Evolutionary conservation across 2,329 filamentous ascomycete genomes (phyloP), one percentile per base, ranked within the genome.

Genomic region (Fusarium sulawesiense): DNA sequence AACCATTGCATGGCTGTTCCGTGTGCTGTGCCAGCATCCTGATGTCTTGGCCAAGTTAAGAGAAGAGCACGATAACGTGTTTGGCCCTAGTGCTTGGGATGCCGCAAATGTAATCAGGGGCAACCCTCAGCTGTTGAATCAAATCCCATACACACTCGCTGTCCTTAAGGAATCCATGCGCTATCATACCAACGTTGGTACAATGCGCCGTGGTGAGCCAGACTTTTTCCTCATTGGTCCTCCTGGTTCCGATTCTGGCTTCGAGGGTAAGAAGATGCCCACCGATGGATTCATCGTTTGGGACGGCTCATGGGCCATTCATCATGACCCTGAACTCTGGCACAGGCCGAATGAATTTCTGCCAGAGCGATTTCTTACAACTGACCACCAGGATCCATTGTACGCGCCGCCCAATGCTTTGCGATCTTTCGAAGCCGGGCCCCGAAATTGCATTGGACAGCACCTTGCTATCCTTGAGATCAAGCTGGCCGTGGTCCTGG

Each of bases 361-460:
- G 4, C 68, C 68, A 3, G 68, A 69, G 23, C 59, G 70, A 7
- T 70, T 68, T 67, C 66, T 74, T 10, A 72, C 69, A 18, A 67
- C 57, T 5, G 63, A 74, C 13, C 51, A 64, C 7, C 46, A 59
- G 13, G 56, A 72, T 14, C 64, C 68, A 14, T 55, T 70, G 4
- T 72, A 46, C 4, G 57, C 61, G 4, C 61, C 64, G 14, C 46
- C 61, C 4, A 81, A 83, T 57, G 85, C 86, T 0, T 89, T 82
- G 81, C 78, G 84, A 9, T 81, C 85, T 0, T 90, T 89, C 72
- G 83, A 83, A 46, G 79, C 83, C 21, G 87, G 87, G 0, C 83
- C 83, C 6, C 75, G 87, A 12, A 85, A 84, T 45, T 90, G 87
- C 64, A 83, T 89, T 34, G 88, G 87, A 0, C 84, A 88, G 76